Percentiles rank a stretch among this genome's conserved stretches.
phyloP scores from a whole-genome alignment of 2,329 filamentous ascomycete genomes.

The Aureobasidium sp. region DNA sequence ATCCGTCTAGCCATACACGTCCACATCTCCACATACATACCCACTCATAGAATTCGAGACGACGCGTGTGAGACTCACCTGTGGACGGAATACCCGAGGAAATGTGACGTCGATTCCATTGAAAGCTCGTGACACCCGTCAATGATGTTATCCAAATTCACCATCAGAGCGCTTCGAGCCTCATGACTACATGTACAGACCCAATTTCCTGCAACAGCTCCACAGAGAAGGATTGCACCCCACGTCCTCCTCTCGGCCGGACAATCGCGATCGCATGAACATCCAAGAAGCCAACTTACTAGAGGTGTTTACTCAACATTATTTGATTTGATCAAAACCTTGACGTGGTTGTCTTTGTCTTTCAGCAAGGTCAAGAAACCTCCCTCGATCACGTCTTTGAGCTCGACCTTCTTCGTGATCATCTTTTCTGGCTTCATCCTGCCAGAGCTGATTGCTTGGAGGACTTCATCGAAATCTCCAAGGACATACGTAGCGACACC shows the following conservation, averaged over 20 bases:
- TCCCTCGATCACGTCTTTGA: conserved; percentile 38
- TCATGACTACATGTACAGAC: conserved; percentile 7
- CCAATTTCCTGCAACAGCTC: neutral
- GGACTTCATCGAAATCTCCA: conserved; percentile 41
- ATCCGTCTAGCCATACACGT: neutral
- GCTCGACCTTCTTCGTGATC: conserved; percentile 40
- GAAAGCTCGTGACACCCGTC: neutral
- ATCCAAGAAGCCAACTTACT: neutral
- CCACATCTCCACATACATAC: neutral
- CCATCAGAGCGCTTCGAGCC: neutral
- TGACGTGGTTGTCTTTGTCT: conserved; percentile 42
- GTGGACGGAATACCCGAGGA: neutral
- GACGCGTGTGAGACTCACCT: neutral
- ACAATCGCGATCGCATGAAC: neutral
- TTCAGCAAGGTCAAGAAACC: conserved; percentile 40
- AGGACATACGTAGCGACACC: conserved; percentile 42
- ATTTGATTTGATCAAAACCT: conserved; percentile 32
- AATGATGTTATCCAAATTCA: neutral
- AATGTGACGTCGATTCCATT: neutral
- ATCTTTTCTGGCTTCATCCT: conserved; percentile 36
- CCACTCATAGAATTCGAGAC: neutral
- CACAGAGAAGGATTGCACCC: neutral
- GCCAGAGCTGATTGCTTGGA: conserved; percentile 39
- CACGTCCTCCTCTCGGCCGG: neutral
- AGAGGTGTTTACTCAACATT: neutral